Base-by-base conservation (phyloP, 2,329 filamentous ascomycete genomes). In the Colletotrichum cuscutae region DNA sequence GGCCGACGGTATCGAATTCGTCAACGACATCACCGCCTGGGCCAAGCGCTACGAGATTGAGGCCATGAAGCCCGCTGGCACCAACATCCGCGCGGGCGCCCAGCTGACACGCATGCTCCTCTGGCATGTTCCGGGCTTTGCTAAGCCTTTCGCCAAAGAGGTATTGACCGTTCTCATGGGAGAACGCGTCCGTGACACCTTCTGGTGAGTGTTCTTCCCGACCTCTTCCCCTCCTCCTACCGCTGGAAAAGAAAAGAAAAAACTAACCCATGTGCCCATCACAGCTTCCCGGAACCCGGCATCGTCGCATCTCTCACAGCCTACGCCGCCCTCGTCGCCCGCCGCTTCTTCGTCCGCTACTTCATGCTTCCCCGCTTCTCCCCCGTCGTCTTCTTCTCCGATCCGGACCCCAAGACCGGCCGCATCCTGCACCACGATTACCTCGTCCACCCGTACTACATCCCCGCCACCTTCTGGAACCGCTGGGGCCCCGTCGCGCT, bases 381-480 rank as follows among this genome's bases (percentile, higher is more conserved):
- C 77, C 76, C 78, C 78, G 72, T 85, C 75, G 75, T 81, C 68
- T 79, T 80, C 68, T 64, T 90, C 54, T 81, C 82, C 1, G 83
- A 88, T 0, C 83, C 88, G 0, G 88, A 93, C 74, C 81, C 84
- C 11, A 81, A 85, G 35, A 87, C 88, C 0, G 88, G 88, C 0
- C 87, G 88, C 3, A 86, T 90, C 74, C 84, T 86, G 65, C 79
- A 77, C 79, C 76, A 82, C 0, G 76, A 84, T 49, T 93, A 90
- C 81, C 86, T 91, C 30, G 88, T 89, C 12, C 88, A 90, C 59
- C 93, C 92, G 2, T 93, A 89, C 81, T 94, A 94, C 80, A 84
- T 89, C 28, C 85, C 88, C 73, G 86, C 86, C 32, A 92, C 88
- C 0, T 80, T 89, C 53, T 89, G 86, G 89, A 89, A 87, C 77